Conservation (phyloP, 139 green algal genomes). For the Micromonas pusilla region DNA sequence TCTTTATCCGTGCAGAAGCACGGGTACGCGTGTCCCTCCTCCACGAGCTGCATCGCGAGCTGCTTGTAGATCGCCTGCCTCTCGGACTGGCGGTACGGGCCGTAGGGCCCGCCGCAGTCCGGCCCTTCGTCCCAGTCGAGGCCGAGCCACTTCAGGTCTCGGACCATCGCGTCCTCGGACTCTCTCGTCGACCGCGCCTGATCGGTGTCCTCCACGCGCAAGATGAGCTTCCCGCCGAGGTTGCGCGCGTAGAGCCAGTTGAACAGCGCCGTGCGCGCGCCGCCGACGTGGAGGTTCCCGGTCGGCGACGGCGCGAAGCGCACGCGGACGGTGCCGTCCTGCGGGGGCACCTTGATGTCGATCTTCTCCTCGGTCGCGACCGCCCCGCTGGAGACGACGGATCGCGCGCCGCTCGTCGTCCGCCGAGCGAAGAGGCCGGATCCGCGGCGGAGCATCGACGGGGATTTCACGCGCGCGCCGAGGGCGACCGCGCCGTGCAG, state of each 20-base stretch:
- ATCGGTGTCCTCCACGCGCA: slow-evolving; percentile 98
- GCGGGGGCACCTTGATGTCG: slow-evolving; percentile 1
- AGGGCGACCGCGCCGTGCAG: background rate
- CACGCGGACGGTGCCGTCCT: slow-evolving; percentile 55
- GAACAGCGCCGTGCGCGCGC: slow-evolving; percentile 93
- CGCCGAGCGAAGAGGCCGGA: background rate
- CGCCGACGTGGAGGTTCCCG: slow-evolving; percentile 93
- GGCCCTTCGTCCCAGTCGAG: slow-evolving; percentile 95
- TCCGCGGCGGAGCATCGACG: background rate
- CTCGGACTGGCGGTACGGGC: slow-evolving; percentile 94
- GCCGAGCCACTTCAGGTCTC: slow-evolving; percentile 91
- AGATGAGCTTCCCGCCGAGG: slow-evolving; percentile 76
- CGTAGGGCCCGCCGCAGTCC: slow-evolving; percentile 71
- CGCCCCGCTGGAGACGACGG: too few species aligned
- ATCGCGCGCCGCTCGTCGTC: background rate
- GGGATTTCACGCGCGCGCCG: background rate
- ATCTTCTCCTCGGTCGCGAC: background rate
- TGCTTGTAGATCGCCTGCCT: slow-evolving; percentile 83
- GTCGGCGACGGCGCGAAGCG: slow-evolving; percentile 98
- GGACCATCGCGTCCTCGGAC: slow-evolving; percentile 80
- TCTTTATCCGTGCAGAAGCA: slow-evolving; percentile 99
- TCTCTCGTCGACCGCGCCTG: slow-evolving; percentile 78
- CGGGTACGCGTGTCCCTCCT: slow-evolving; percentile 74
- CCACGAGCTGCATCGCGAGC: slow-evolving; percentile 82
- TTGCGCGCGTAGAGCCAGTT: slow-evolving; percentile 93